These are phyloP conservation scores for Cryphonectria parasitica DNA, from an alignment of 2,329 filamentous ascomycete species.

Conservation along the genomic window DNA sequence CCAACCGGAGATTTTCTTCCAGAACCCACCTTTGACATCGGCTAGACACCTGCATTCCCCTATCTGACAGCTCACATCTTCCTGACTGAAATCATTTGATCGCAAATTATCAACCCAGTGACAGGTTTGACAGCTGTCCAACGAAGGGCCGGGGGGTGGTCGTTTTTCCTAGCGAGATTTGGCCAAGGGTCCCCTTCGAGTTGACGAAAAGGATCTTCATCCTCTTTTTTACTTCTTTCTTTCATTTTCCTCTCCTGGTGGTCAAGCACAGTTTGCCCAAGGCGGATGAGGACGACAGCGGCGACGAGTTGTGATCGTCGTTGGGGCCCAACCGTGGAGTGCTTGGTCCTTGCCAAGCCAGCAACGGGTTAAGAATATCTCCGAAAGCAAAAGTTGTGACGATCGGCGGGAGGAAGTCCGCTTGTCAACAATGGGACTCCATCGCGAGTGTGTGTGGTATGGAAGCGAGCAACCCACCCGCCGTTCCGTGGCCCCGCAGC, in stretches of 20 bases:
- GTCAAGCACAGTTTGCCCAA: constrained; percentile 1
- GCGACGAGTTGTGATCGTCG: not conserved
- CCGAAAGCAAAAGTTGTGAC: not conserved
- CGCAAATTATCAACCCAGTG: constrained; percentile 21
- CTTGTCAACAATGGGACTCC: not conserved
- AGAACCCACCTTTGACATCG: constrained; percentile 12
- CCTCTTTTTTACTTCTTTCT: too few species aligned
- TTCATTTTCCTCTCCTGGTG: too few species aligned
- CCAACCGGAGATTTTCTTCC: constrained; percentile 9
- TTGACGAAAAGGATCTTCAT: too few species aligned
- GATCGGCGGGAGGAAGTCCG: not conserved
- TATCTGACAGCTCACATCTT: constrained; percentile 28
- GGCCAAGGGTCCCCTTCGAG: not conserved
- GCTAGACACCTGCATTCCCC: constrained; percentile 23
- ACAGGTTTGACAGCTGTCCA: constrained; percentile 28
- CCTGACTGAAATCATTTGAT: constrained; percentile 21
- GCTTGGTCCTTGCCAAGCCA: not conserved
- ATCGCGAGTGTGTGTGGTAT: not conserved
- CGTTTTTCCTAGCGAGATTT: constrained; percentile 12
- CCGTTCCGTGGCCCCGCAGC: not conserved
- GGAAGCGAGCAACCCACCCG: not conserved
- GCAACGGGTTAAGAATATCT: not conserved
- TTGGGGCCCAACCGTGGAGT: not conserved
- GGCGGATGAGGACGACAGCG: not conserved
- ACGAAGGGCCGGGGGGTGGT: not conserved